Evolutionary conservation across 208 protist genomes (phyloP).

Genomic region (Tritrichomonas foetus): DNA sequence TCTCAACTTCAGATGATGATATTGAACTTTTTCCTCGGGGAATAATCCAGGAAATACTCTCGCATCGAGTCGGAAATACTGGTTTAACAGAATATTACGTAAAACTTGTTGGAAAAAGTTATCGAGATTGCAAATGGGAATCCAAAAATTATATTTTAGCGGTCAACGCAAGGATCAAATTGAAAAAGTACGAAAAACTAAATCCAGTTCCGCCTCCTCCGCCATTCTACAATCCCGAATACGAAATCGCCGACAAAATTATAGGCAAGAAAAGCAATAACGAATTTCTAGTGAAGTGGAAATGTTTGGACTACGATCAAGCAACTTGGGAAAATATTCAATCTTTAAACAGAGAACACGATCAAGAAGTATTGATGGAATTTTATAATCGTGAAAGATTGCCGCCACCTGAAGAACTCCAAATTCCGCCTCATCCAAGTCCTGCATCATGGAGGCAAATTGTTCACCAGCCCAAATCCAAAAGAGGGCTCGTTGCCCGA

Average conservation of each 20-base stretch:
- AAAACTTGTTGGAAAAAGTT: not conserved
- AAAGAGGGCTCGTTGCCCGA: too few species aligned
- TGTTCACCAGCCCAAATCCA: too few species aligned
- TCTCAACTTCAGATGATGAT: too few species aligned
- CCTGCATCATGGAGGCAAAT: too few species aligned
- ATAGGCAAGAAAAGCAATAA: not conserved
- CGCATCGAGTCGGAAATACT: too few species aligned
- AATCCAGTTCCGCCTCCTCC: too few species aligned
- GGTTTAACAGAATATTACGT: not conserved
- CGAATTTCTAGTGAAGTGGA: slow-evolving; percentile 13
- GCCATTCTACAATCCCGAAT: not conserved
- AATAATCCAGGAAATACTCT: too few species aligned
- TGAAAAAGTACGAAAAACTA: not conserved
- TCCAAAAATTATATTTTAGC: not conserved
- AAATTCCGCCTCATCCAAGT: not conserved
- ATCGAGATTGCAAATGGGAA: not conserved
- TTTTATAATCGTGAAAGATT: not conserved
- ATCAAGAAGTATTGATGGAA: not conserved
- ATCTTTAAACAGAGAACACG: too few species aligned
- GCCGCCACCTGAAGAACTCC: not conserved
- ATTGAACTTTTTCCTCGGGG: too few species aligned
- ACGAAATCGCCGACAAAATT: slow-evolving; percentile 22
- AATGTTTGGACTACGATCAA: not conserved
- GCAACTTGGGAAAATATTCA: not conserved
- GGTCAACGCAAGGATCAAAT: not conserved